Conservation (phyloP, 2,329 filamentous ascomycete species). For the Aspergillus ochraceoroseus region DNA sequence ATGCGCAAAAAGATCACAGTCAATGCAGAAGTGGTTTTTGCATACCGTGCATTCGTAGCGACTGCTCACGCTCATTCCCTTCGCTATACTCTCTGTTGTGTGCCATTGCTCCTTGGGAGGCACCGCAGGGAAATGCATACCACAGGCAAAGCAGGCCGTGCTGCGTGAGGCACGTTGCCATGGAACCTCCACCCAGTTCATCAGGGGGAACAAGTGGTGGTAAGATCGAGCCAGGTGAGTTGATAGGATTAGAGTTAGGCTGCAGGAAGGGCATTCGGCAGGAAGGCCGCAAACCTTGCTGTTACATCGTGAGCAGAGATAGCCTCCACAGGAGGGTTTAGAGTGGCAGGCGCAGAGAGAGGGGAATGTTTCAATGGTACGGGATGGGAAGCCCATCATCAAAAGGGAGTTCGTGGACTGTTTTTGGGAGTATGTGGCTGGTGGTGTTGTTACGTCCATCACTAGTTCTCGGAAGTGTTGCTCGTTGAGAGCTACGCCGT, state of each 20-base stretch:
- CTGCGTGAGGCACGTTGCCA: constrained; percentile 67
- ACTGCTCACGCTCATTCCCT: constrained; percentile 75
- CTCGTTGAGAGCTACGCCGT: constrained; percentile 81
- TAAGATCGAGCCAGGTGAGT: constrained; percentile 92
- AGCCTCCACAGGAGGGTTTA: constrained; percentile 74
- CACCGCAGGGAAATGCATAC: constrained; percentile 61
- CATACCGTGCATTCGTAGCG: constrained; percentile 89
- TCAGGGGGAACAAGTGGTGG: constrained; percentile 83
- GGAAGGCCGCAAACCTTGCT: constrained; percentile 87
- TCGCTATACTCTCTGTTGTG: constrained; percentile 40
- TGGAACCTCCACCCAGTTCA: constrained; percentile 84
- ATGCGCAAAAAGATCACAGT: constrained; percentile 93
- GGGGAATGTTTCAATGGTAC: constrained; percentile 65
- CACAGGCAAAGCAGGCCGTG: constrained; percentile 71
- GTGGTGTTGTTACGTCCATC: constrained; percentile 81
- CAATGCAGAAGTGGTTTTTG: constrained; percentile 88
- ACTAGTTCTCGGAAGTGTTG: constrained; percentile 85
- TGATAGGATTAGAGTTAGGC: constrained; percentile 85
- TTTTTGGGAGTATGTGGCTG: constrained; percentile 64
- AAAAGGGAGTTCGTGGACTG: constrained; percentile 57
- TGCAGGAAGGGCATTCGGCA: constrained; percentile 84
- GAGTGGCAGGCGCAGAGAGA: constrained; percentile 91
- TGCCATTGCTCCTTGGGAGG: constrained; percentile 39
- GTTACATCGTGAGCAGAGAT: constrained; percentile 81
- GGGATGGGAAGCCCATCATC: constrained; percentile 97